Percentiles rank a stretch among this genome's conserved stretches.
Conservation (phyloP, 2,329 filamentous ascomycete genomes). For the Pseudogymnoascus sp. region DNA sequence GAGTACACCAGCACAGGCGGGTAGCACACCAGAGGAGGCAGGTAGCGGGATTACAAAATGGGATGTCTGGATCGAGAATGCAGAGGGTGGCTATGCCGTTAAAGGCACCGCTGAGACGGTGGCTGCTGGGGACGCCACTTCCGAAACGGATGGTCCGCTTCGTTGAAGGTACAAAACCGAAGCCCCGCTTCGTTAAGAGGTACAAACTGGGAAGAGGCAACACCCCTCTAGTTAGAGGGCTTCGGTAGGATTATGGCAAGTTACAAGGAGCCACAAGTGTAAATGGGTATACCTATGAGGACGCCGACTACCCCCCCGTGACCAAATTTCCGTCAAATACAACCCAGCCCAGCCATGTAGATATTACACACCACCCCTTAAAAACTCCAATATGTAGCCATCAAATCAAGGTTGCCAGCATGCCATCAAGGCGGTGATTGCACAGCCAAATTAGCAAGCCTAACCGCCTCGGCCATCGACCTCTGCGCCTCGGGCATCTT, state of each 20-base stretch:
- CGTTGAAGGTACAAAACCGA: too few relatives aligned
- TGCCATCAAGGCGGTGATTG: constrained; percentile 1
- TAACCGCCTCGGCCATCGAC: constrained; percentile 35
- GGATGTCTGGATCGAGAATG: constrained; percentile 59
- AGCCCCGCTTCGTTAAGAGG: too few relatives aligned
- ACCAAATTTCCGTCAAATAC: constrained; percentile 5
- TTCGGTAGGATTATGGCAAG: neutral
- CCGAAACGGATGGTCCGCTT: neutral
- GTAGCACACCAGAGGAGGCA: constrained; percentile 26
- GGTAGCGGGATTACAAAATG: constrained; percentile 31
- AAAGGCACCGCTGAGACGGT: constrained; percentile 39
- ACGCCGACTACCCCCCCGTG: neutral
- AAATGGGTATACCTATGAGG: neutral
- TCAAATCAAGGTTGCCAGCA: constrained; percentile 8
- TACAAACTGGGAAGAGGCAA: too few relatives aligned
- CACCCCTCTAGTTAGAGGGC: neutral
- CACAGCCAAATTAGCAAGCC: constrained; percentile 20
- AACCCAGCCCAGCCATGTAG: neutral
- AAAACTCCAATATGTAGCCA: constrained; percentile 9
- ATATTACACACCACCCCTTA: neutral
- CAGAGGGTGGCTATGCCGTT: constrained; percentile 53
- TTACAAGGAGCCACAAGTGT: neutral
- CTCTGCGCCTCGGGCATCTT: constrained; percentile 43
- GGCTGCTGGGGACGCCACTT: neutral
- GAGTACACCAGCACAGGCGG: constrained; percentile 33